These are phyloP conservation scores for Akanthomyces lecanii DNA, from an alignment of 2,329 filamentous ascomycete genomes.

Conservation along the genomic window DNA sequence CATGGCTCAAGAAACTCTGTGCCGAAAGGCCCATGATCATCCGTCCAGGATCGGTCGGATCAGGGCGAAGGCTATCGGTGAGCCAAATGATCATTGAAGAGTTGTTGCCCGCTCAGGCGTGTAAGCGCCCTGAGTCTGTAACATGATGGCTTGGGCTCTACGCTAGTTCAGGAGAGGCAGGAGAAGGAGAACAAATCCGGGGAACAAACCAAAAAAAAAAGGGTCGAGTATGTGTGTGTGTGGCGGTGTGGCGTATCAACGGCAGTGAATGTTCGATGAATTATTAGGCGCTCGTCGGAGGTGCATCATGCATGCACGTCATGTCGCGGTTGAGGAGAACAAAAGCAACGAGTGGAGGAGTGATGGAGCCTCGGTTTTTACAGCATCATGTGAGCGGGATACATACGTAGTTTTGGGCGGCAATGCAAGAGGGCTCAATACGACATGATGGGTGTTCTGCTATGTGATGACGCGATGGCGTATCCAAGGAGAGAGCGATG, in stretches of 20 bases:
- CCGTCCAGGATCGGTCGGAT: no score
- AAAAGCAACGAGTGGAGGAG: neutral
- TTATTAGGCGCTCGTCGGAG: neutral
- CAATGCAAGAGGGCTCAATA: neutral
- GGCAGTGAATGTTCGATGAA: neutral
- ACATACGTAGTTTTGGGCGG: neutral
- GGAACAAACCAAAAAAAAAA: neutral
- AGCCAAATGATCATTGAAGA: neutral
- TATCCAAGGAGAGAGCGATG: neutral
- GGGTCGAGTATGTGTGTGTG: neutral
- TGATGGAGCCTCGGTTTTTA: neutral
- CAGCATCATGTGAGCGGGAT: neutral
- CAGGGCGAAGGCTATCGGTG: neutral
- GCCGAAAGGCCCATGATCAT: no score
- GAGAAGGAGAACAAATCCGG: neutral
- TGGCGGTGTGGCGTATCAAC: neutral
- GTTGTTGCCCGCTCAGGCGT: neutral
- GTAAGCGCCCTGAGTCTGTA: conserved; percentile 10
- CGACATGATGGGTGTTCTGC: neutral
- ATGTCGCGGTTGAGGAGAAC: neutral
- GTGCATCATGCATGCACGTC: neutral
- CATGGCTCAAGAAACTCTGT: no score
- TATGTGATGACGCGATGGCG: neutral
- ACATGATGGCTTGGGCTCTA: neutral
- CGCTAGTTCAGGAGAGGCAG: neutral